phyloP scores from a whole-genome alignment of 148 eudicot genomes.

The Polygonum maritimum region DNA sequence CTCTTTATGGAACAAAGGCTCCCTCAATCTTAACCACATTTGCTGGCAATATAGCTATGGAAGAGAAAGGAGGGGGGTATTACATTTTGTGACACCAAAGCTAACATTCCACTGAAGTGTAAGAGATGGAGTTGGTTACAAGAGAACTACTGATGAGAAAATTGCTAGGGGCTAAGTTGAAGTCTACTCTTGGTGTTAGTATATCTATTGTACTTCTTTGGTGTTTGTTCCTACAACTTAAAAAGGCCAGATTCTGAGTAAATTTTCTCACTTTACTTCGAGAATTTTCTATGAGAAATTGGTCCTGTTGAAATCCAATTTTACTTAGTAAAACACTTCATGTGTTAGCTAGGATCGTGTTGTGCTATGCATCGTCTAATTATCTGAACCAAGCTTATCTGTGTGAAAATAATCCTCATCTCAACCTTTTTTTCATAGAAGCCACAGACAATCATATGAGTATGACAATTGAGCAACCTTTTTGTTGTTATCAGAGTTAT shows the following conservation, averaged over 20 bases:
- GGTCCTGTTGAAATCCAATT: no score
- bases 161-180: not conserved
- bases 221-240: not conserved
- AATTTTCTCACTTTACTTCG: no score
- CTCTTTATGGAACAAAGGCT: not conserved
- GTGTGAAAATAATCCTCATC: not conserved
- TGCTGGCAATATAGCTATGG: not conserved
- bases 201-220: not conserved
- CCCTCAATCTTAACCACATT: not conserved
- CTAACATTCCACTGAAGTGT: not conserved
- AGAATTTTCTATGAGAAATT: no score
- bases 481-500: not conserved
- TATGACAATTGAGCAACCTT: not conserved
- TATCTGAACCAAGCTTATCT: not conserved
- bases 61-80: not conserved
- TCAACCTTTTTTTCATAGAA: not conserved
- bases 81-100: no score
- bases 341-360: not conserved
- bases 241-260: no score
- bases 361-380: not conserved
- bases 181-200: not conserved
- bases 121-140: not conserved
- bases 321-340: not conserved
- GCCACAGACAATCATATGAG: not conserved
- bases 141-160: not conserved